Evolutionary conservation across 352 stramenopile species (phyloP).

Genomic region (Phytophthora tubulina): DNA sequence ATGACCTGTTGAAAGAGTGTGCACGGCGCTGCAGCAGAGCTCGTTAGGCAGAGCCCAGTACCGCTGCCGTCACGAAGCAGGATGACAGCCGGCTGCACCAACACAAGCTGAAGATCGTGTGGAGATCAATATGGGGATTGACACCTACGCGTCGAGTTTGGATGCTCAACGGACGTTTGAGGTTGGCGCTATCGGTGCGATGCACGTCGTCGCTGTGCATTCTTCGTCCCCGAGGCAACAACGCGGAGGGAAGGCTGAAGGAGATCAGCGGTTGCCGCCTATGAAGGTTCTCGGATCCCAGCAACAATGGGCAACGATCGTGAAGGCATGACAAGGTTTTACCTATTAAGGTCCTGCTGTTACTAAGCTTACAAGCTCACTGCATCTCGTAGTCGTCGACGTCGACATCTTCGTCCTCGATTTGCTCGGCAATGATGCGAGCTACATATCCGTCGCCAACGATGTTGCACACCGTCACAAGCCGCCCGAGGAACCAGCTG

Average conservation of each 20-base stretch:
- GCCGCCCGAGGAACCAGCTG: constrained; percentile 76
- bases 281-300: not conserved
- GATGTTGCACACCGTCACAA: constrained; percentile 80
- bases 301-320: not conserved
- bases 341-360: not conserved
- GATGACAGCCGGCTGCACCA: not conserved
- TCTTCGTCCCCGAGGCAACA: too few relatives aligned
- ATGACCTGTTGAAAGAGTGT: constrained; percentile 28
- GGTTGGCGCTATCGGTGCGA: too few relatives aligned
- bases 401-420: constrained; percentile 62
- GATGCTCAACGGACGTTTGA: not conserved
- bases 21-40: constrained; percentile 10
- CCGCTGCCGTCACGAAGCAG: not conserved
- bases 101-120: not conserved
- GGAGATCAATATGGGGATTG: not conserved
- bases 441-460: constrained; percentile 74
- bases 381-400: constrained; percentile 34
- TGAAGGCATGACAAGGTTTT: not conserved
- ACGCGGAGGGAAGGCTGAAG: not conserved
- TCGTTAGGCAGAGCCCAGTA: constrained; percentile 10
- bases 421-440: constrained; percentile 80
- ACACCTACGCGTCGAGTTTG: not conserved
- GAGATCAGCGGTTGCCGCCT: too few relatives aligned
- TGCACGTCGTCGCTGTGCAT: too few relatives aligned
- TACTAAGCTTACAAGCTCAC: not conserved